Evolutionary conservation across 805 yeast genomes (phyloP), one percentile per base, ranked within the genome.

Genomic region (Danielia reshetovae): DNA sequence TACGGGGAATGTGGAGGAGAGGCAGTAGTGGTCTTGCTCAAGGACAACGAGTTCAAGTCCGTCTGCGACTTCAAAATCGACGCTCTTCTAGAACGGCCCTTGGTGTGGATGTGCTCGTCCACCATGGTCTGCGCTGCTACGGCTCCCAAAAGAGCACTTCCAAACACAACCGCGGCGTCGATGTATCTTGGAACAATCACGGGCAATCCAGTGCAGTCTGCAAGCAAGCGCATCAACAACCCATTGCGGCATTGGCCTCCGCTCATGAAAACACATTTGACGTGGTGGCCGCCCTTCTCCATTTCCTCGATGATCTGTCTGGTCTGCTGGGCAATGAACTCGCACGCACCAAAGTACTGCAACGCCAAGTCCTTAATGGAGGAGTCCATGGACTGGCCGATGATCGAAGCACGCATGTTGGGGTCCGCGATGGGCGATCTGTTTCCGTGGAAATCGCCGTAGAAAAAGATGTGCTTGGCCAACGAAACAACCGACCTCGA

Each of bases 401-500:
- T 82, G 40, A 93, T 81, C 2, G 89, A 76, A 8, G 97, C 97
- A 38, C 84, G 75, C 98, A 93, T 93, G 38, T 72, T 65, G 7
- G 95, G 88, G 54, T 93, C 97, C 9, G 97, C 97, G 48, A 93
- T 81, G n/a, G 98, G 98, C 2, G 96, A 85, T 58, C 98, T 72
- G 65, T 93, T 93, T 27, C 98, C 98, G 59, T 89, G 95, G 60
- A 83, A 80, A 62, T 93, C 98, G 43, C 97, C 98, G 60, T 93
- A 93, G 63, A 86, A 87, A 61, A 87, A 93, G 50, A 85, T 62
- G 59, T 89, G 85, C 54, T 78, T 85, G 17, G 93, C 94, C 47
- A 93, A 68, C 9, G 86, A 69, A 12, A 85, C 87, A 25, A 88
- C 85, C 0, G 95, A 77, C 37, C 93, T 72, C 23, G 75, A 74